Evolutionary conservation across 176 grass and related monocot genomes (phyloP).

Genomic region (Puya raimondii): DNA sequence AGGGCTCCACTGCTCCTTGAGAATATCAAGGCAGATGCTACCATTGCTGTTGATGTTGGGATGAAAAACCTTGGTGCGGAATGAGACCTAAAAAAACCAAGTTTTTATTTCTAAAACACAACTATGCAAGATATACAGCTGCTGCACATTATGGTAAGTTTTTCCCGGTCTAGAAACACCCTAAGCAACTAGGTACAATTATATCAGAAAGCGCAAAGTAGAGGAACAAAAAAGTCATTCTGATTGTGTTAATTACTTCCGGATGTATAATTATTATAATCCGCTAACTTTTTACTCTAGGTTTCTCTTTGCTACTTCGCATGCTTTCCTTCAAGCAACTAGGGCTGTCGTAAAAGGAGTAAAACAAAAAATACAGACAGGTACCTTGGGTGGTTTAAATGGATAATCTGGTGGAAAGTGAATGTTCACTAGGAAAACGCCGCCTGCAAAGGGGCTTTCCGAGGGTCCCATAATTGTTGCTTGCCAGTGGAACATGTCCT

Average conservation of each 20-base stretch:
- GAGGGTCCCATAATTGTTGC: slow-evolving; percentile 1
- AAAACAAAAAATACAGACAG: neutral
- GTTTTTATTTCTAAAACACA: neutral
- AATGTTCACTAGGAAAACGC: neutral
- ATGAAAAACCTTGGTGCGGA: neutral
- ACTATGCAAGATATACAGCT: too few species aligned
- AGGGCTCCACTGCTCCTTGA: slow-evolving; percentile 3
- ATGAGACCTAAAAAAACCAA: neutral
- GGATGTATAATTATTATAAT: too few species aligned
- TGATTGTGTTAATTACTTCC: too few species aligned
- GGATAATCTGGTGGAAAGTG: neutral
- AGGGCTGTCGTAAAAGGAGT: neutral
- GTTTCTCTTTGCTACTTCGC: too few species aligned
- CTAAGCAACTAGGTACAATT: too few species aligned
- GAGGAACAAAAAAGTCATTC: too few species aligned
- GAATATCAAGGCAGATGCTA: neutral
- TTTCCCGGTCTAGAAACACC: too few species aligned
- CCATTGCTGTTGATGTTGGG: neutral
- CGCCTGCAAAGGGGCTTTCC: neutral
- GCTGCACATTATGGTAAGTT: too few species aligned
- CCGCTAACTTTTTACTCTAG: too few species aligned
- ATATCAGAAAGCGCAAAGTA: too few species aligned
- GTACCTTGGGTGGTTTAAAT: neutral
- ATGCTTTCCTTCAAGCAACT: neutral
- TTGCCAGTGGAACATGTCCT: neutral